phyloP scores from a whole-genome alignment of 163 green algal genomes.

The Chlamydomonas reinhardtii region DNA sequence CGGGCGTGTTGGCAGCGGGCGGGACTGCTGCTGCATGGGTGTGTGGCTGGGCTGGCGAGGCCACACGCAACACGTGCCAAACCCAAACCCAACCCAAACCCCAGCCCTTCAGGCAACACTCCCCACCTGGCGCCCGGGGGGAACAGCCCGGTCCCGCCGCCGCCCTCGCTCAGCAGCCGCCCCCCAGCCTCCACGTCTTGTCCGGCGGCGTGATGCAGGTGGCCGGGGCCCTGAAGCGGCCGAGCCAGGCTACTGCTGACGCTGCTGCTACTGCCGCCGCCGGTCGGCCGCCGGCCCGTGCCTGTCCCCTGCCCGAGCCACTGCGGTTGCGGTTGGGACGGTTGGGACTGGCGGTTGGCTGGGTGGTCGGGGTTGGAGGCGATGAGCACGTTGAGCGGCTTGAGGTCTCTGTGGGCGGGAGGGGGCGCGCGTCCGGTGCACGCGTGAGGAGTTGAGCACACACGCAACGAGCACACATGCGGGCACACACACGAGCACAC shows the following conservation, averaged over 20 bases:
- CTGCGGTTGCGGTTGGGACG: background rate
- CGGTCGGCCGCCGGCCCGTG: background rate
- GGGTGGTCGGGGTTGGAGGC: background rate
- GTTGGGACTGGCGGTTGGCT: too few relatives aligned
- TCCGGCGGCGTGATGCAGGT: background rate
- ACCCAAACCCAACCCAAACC: too few relatives aligned
- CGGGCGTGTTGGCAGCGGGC: too few relatives aligned
- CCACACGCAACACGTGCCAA: too few relatives aligned
- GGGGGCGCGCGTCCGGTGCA: background rate
- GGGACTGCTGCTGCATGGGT: too few relatives aligned
- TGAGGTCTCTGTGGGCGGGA: constrained; percentile 88
- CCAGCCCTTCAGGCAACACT: too few relatives aligned
- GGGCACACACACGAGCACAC: too few relatives aligned
- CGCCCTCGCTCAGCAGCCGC: background rate
- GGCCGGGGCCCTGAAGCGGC: background rate
- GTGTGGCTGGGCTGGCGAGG: too few relatives aligned
- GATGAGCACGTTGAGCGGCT: constrained; percentile 87
- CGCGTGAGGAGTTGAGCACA: too few relatives aligned
- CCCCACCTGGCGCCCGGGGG: background rate
- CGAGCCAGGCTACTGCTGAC: constrained; percentile 31
- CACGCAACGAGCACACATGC: too few relatives aligned
- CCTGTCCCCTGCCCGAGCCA: too few relatives aligned
- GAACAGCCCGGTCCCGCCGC: too few relatives aligned
- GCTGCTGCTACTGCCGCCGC: constrained; percentile 3
- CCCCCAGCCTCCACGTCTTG: constrained; percentile 6